Conservation (phyloP, 177 flowering plant species). For the Telopea speciosissima region DNA sequence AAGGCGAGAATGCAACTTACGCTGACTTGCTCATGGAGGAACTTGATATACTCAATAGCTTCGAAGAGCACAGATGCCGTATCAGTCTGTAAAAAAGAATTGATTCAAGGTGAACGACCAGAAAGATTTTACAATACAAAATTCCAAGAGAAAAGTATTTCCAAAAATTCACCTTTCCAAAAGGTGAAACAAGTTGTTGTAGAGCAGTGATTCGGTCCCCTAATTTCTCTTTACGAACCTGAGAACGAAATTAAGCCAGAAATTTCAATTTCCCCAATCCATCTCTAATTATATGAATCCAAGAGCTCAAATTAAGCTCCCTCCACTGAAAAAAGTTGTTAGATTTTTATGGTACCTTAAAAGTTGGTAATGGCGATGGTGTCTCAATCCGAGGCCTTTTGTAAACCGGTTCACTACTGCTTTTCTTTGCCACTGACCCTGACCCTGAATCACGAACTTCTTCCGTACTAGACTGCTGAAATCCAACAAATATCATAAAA, state of each 20-base stretch:
- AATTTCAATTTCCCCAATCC: not conserved
- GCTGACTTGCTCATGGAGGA: slow-evolving; percentile 82
- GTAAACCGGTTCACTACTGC: slow-evolving; percentile 34
- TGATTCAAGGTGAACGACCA: not conserved
- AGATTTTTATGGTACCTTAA: slow-evolving; percentile 55
- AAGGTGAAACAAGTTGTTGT: slow-evolving; percentile 91
- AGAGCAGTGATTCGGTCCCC: slow-evolving; percentile 97
- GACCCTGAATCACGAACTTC: slow-evolving; percentile 29
- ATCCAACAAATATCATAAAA: not conserved
- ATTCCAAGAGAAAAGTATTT: not conserved
- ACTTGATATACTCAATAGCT: slow-evolving; percentile 81
- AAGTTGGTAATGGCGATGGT: slow-evolving; percentile 89
- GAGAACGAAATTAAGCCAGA: slow-evolving; percentile 14
- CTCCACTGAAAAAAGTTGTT: slow-evolving; percentile 10
- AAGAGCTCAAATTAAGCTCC: slow-evolving; percentile 1
- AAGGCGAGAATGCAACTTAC: slow-evolving; percentile 35
- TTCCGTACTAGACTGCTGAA: slow-evolving; percentile 29
- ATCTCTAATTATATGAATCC: too few species aligned
- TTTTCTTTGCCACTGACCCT: slow-evolving; percentile 35
- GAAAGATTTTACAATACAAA: not conserved
- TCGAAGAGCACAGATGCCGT: slow-evolving; percentile 88
- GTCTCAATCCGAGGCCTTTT: slow-evolving; percentile 79
- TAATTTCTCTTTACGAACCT: slow-evolving; percentile 96
- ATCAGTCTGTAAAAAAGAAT: slow-evolving; percentile 54
- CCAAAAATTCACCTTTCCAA: slow-evolving; percentile 55